Base-by-base conservation (phyloP, 345 rosid species). In the Heritiera fomes region DNA sequence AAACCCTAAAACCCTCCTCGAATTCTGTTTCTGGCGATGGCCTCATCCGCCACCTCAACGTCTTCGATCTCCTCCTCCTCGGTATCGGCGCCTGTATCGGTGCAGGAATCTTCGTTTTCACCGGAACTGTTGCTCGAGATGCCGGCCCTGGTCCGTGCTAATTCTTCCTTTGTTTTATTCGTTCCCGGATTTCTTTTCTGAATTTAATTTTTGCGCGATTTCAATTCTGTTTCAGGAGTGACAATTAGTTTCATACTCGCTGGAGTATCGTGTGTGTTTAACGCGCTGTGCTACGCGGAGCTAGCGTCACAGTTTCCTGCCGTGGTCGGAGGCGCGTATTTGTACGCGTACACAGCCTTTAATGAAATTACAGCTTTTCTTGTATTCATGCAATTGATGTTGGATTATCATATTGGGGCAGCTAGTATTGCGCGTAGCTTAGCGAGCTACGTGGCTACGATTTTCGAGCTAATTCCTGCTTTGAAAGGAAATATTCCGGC, bases 11-110 rank as follows among this genome's bases (percentile, higher is more conserved):
- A 46, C 77, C 38, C 38, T 34, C 85, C 10, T 76, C 88, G 55
- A 38, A 65, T 47, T 73, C 88, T 40, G 7, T 85, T 81, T 62
- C 76, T 87, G 73, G 85, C 61, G 88, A 92, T 67, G 89, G 86
- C 71, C 92, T 96, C 77, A 73, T 89, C 69, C 98, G 98, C 75
- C 94, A 93, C 7, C 98, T 96, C 77, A 88, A 92, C 68, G 89
- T 96, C 71, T 72, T 91, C 78, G 98, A 96, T 79, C 97, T 96
- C 79, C 49, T 96, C 63, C 89, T 94, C 55, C 73, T 96, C 71
- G 98, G 99, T 49, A 75, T 96, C 79, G 99, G 99, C 50, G 99
- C 99, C 46, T 94, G 97, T 32, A 85, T 96, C 69, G 99, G 97
- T 32, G 97, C 99, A 75, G 98, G 98, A 28, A 93, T 96, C 75